These are phyloP conservation scores for Mortierella sp. DNA, from an alignment of 371 early-diverging fungal species.

Conservation along the genomic window DNA sequence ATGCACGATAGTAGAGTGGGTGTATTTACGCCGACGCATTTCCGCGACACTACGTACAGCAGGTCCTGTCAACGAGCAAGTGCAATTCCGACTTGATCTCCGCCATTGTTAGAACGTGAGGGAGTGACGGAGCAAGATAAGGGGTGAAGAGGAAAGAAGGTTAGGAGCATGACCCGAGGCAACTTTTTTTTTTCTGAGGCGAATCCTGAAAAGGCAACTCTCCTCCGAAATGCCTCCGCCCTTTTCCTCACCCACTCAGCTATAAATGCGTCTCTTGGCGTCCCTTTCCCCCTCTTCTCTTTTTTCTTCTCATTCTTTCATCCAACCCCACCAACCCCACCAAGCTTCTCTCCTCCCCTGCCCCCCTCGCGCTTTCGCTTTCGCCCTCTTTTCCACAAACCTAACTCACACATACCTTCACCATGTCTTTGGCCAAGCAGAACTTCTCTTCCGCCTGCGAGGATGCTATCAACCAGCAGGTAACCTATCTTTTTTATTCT, in stretches of 20 bases:
- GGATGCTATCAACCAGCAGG: conserved; percentile 73
- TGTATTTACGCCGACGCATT: too few species aligned
- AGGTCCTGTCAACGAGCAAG: too few species aligned
- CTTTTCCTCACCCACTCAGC: too few species aligned
- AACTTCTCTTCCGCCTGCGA: conserved; percentile 71
- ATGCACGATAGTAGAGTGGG: too few species aligned
- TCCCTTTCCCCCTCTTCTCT: too few species aligned
- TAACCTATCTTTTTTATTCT: conserved; percentile 1
- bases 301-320: too few species aligned
- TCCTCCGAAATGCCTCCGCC: conserved; percentile 19
- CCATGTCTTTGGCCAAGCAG: conserved; percentile 75
- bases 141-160: neutral
- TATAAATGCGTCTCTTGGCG: too few species aligned
- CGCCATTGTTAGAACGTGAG: neutral
- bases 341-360: conserved; percentile 6
- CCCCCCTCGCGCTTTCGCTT: neutral
- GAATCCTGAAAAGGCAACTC: conserved; percentile 24
- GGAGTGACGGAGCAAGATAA: neutral
- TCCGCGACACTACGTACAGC: too few species aligned
- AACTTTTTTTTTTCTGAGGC: too few species aligned
- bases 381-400: neutral
- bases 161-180: neutral
- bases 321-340: too few species aligned
- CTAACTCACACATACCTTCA: conserved; percentile 9
- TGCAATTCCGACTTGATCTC: too few species aligned